Percentiles rank a stretch among this genome's conserved stretches.
phyloP scores from a whole-genome alignment of 768 basidiomycete genomes.

The Termitomyces eurrhizus region DNA sequence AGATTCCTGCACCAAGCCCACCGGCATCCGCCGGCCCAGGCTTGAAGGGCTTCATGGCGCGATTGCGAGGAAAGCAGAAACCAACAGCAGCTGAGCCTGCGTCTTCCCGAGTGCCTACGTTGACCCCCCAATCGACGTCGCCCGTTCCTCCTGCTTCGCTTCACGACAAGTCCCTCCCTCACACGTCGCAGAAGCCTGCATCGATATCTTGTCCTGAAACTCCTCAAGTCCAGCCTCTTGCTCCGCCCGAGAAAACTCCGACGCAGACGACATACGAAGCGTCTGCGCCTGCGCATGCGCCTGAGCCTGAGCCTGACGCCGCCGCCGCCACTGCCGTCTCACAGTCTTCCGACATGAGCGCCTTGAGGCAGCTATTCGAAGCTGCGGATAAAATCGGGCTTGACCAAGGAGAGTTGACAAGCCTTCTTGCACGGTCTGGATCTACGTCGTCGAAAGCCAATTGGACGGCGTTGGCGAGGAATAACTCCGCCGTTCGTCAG shows the following conservation, averaged over 20 bases:
- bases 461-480: conserved; percentile 39
- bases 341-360: conserved; percentile 26
- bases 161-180: conserved; percentile 25
- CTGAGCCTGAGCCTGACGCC: conserved; percentile 3
- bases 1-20: conserved; percentile 54
- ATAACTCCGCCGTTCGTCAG: conserved; percentile 34
- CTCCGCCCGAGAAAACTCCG: conserved; percentile 1
- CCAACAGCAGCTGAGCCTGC: conserved; percentile 29
- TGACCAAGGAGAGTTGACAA: conserved; percentile 67
- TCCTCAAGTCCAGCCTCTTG: background rate
- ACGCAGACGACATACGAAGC: conserved; percentile 10
- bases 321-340: conserved; percentile 20
- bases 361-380: conserved; percentile 67
- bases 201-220: conserved; percentile 19
- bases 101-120: conserved; percentile 23
- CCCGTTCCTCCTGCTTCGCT: conserved; percentile 28
- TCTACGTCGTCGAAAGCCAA: conserved; percentile 59
- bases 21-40: conserved; percentile 72
- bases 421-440: conserved; percentile 66
- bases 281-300: background rate
- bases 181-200: conserved; percentile 27
- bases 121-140: conserved; percentile 26
- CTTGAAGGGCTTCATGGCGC: conserved; percentile 77
- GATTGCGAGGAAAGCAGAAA: conserved; percentile 57
- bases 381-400: conserved; percentile 75